Percentiles rank a stretch among this genome's conserved stretches.
Conservation (phyloP, 2,329 filamentous ascomycete genomes). For the Phoma herbarum region DNA sequence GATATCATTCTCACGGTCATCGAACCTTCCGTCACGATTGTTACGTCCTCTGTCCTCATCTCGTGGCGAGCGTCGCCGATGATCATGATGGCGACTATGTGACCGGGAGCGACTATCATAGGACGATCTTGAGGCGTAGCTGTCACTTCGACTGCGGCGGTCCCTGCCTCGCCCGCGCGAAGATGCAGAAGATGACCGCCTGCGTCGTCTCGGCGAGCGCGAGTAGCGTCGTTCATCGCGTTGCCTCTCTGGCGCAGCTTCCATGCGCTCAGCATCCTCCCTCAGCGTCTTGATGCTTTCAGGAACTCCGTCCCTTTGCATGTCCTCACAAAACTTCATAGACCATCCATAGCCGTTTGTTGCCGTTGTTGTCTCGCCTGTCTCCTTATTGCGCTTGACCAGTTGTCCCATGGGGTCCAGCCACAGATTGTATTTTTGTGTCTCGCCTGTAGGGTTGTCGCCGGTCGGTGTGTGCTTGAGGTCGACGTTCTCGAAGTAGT, state of each 20-base stretch:
- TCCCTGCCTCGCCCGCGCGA: slow-evolving; percentile 24
- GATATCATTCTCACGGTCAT: slow-evolving; percentile 19
- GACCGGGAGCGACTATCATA: slow-evolving; percentile 31
- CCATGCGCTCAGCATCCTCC: slow-evolving; percentile 31
- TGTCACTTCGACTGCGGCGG: slow-evolving; percentile 26
- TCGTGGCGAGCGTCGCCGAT: slow-evolving; percentile 25
- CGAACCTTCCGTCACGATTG: slow-evolving; percentile 22
- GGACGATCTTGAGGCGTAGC: slow-evolving; percentile 28
- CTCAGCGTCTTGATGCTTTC: slow-evolving; percentile 34
- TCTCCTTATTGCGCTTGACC: slow-evolving; percentile 70
- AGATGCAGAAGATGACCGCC: slow-evolving; percentile 29
- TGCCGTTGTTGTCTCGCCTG: slow-evolving; percentile 69
- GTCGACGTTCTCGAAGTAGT: slow-evolving; percentile 71
- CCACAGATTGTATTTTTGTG: slow-evolving; percentile 55
- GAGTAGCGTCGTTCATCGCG: slow-evolving; percentile 21
- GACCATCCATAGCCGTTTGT: slow-evolving; percentile 93
- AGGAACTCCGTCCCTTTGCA: slow-evolving; percentile 63
- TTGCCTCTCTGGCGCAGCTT: slow-evolving; percentile 22
- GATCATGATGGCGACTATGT: slow-evolving; percentile 23
- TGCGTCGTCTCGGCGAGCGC: slow-evolving; percentile 23
- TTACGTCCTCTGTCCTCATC: slow-evolving; percentile 13
- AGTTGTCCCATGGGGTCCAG: slow-evolving; percentile 79
- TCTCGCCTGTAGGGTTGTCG: slow-evolving; percentile 46
- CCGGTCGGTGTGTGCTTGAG: slow-evolving; percentile 59
- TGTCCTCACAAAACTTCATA: slow-evolving; percentile 78